Conservation (phyloP, 805 yeast species). For the Lipomyces anomalus region DNA sequence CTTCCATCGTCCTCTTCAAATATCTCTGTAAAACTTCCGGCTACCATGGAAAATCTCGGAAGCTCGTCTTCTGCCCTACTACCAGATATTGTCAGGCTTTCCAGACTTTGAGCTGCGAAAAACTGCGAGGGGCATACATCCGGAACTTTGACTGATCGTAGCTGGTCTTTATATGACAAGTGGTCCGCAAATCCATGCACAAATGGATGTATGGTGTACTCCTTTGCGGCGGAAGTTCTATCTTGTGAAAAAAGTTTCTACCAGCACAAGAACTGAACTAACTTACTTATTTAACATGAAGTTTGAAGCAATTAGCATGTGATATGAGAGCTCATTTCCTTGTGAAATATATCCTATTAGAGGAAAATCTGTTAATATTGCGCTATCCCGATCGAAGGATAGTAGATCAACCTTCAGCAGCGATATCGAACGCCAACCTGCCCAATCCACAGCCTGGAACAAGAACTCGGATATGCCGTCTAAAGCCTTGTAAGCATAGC, state of each 20-base stretch:
- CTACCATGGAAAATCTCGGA: constrained; percentile 26
- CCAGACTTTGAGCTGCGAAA: background rate
- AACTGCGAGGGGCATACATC: constrained; percentile 30
- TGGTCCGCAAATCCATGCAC: constrained; percentile 68
- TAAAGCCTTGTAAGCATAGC: too few relatives aligned
- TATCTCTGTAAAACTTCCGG: constrained; percentile 62
- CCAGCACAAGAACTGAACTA: constrained; percentile 41
- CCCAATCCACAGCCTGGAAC: constrained; percentile 91
- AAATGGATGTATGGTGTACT: constrained; percentile 33
- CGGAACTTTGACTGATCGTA: constrained; percentile 40
- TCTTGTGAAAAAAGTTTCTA: constrained; percentile 51
- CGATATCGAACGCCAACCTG: constrained; percentile 56
- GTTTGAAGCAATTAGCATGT: constrained; percentile 58
- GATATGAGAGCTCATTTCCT: constrained; percentile 68
- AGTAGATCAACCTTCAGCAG: constrained; percentile 14
- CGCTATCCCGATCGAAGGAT: too few relatives aligned
- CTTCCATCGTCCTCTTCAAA: constrained; percentile 25
- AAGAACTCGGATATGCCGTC: constrained; percentile 37
- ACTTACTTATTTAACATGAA: constrained; percentile 28
- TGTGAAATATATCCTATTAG: constrained; percentile 46
- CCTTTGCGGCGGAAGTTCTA: constrained; percentile 7
- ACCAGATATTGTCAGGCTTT: too few relatives aligned
- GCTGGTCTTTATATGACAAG: constrained; percentile 43
- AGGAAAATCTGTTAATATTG: background rate
- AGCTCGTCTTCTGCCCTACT: background rate